Evolutionary conservation across 2,329 filamentous ascomycete genomes (phyloP).

Genomic region (Aspergillus puulaauensis): DNA sequence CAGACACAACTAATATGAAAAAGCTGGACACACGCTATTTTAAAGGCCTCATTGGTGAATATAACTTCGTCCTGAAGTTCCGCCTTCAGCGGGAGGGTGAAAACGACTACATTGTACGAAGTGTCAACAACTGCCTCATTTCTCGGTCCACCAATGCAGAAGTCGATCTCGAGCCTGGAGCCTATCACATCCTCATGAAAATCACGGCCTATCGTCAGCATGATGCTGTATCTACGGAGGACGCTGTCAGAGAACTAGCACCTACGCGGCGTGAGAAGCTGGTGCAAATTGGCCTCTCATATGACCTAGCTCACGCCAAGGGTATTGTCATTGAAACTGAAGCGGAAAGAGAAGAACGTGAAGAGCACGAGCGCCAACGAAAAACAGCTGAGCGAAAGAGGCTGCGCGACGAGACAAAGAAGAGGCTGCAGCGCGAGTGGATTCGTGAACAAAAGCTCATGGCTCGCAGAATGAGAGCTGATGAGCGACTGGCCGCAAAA

Average conservation of each 20-base stretch:
- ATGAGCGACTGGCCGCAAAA: conserved; percentile 26
- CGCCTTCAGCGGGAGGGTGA: conserved; percentile 60
- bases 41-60: conserved; percentile 56
- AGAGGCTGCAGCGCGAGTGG: conserved; percentile 41
- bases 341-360: conserved; percentile 33
- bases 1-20: conserved; percentile 13
- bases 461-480: conserved; percentile 27
- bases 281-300: conserved; percentile 47
- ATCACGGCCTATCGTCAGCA: conserved; percentile 68
- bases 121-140: conserved; percentile 60
- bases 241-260: conserved; percentile 66
- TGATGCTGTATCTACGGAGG: conserved; percentile 58
- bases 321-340: conserved; percentile 42
- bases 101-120: conserved; percentile 59
- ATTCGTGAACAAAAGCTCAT: conserved; percentile 39
- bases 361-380: conserved; percentile 36
- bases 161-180: conserved; percentile 70
- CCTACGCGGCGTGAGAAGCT: conserved; percentile 70
- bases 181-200: conserved; percentile 74
- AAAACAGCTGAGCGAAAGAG: conserved; percentile 36
- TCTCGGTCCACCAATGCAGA: conserved; percentile 75
- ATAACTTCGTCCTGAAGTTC: conserved; percentile 59
- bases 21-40: conserved; percentile 62
- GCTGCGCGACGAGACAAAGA: conserved; percentile 38
- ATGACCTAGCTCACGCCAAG: conserved; percentile 49